These are phyloP conservation scores for Sporopachydermia lactativora DNA, from an alignment of 805 yeast genomes.

Conservation along the genomic window DNA sequence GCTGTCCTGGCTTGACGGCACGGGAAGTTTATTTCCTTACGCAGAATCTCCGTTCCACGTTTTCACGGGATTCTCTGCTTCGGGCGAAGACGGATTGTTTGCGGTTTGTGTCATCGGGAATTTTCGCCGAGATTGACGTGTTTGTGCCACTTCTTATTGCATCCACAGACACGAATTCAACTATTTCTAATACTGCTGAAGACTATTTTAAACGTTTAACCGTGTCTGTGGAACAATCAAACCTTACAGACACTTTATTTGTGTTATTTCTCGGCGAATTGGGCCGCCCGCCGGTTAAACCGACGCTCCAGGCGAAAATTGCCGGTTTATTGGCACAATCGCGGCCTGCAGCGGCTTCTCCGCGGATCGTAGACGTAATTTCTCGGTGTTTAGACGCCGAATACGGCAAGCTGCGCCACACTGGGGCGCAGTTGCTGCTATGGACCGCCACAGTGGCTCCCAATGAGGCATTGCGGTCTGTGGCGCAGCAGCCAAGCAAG, in stretches of 20 bases:
- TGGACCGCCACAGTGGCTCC: constrained; percentile 31
- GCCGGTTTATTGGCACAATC: constrained; percentile 37
- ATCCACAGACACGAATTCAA: constrained; percentile 41
- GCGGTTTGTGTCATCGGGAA: constrained; percentile 27
- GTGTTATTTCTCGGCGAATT: constrained; percentile 33
- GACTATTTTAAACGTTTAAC: constrained; percentile 34
- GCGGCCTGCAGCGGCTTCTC: constrained; percentile 30
- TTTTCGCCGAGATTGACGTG: constrained; percentile 22
- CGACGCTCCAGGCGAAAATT: constrained; percentile 41
- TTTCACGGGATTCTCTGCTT: constrained; percentile 33
- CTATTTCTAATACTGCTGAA: constrained; percentile 40
- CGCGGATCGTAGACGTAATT: constrained; percentile 32
- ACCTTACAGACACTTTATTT: constrained; percentile 30
- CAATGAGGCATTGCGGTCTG: constrained; percentile 13
- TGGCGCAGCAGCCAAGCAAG: too few relatives aligned
- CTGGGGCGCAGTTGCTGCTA: constrained; percentile 48
- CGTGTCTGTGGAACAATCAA: constrained; percentile 36
- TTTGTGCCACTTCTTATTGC: constrained; percentile 46
- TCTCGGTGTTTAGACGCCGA: constrained; percentile 48
- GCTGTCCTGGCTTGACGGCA: constrained; percentile 51
- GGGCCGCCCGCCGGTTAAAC: constrained; percentile 35
- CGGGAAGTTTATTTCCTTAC: constrained; percentile 50
- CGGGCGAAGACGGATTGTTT: constrained; percentile 27
- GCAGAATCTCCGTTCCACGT: constrained; percentile 50
- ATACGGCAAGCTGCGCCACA: constrained; percentile 34